phyloP scores from a whole-genome alignment of 192 early-diverging fungal species.

The Rhizoclosmatium sp. region DNA sequence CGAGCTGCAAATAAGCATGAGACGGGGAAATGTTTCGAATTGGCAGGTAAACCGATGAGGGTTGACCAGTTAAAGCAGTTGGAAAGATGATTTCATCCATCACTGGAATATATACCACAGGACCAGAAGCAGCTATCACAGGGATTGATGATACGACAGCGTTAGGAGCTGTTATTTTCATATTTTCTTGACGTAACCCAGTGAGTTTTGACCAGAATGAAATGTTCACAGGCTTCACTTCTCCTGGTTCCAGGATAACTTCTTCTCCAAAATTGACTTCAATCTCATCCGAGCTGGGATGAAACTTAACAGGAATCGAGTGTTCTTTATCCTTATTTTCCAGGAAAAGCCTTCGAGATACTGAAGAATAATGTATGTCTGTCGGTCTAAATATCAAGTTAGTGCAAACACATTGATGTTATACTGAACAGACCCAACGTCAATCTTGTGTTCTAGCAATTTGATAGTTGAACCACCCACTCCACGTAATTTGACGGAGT shows the following conservation, averaged over 20 bases:
- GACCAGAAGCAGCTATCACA: slow-evolving; percentile 52
- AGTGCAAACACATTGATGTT: too few relatives aligned
- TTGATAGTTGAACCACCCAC: slow-evolving; percentile 41
- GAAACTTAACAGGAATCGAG: slow-evolving; percentile 44
- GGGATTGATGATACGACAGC: slow-evolving; percentile 34
- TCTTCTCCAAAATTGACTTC: slow-evolving; percentile 45
- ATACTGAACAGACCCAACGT: slow-evolving; percentile 4
- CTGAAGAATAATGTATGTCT: slow-evolving; percentile 57
- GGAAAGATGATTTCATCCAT: slow-evolving; percentile 57
- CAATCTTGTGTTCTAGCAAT: slow-evolving; percentile 54
- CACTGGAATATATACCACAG: slow-evolving; percentile 51
- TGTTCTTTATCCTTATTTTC: slow-evolving; percentile 36
- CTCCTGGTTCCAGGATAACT: slow-evolving; percentile 49
- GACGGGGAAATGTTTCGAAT: slow-evolving; percentile 49
- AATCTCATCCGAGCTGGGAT: slow-evolving; percentile 53
- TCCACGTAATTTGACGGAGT: slow-evolving; percentile 42
- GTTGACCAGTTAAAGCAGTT: slow-evolving; percentile 24
- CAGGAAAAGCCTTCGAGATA: slow-evolving; percentile 40
- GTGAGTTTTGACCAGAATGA: slow-evolving; percentile 50
- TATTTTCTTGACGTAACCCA: slow-evolving; percentile 51
- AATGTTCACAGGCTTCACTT: slow-evolving; percentile 43
- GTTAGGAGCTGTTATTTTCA: slow-evolving; percentile 52
- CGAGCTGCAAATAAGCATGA: slow-evolving; percentile 39
- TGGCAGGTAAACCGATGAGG: slow-evolving; percentile 45
- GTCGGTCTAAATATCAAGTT: slow-evolving; percentile 52